Evolutionary conservation across 2,329 filamentous ascomycete species (phyloP), one percentile per base, ranked within the genome.

Genomic region (Cladosporium sp.): DNA sequence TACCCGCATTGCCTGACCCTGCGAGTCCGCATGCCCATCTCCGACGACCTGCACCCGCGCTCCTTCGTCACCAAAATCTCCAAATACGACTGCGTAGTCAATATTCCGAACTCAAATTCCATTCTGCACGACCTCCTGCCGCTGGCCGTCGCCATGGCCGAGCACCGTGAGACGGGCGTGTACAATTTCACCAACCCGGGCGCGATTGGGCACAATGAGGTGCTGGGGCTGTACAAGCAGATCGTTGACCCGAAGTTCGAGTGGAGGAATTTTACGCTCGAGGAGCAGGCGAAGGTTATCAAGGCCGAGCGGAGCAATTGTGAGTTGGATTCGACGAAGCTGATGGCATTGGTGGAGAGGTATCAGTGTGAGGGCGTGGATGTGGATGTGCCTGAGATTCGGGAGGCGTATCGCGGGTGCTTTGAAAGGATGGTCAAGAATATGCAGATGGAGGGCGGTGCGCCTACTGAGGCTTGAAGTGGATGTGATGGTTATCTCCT

Each of bases 131-230:
- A 88, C 66, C 81, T 88, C 50, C 77, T 88, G 19, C 86, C 86
- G 11, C 80, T 81, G 12, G 81, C 83, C 2, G 77, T 88, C 61
- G 69, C 85, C 47, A 74, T 88, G 63, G 82, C 85, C 28, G 82
- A 87, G 70, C 78, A 86, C 72, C 74, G 76, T 40, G 85, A 87
- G 42, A 82, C 80, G 1, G 86, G 86, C 17, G 76, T 88, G 64
- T 87, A 85, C 74, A 88, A 88, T 75, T 88, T 88, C 71, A 88
- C 85, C 61, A 88, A 88, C 73, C 86, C 86, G 0, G 86, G 85
- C 12, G 83, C 84, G 63, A 88, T 88, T 70, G 86, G 84, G n/a
- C 85, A 88, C 74, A 88, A 88, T 70, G 84, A 88, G 73, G 84
- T 88, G 6, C 76, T 88, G 39, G 65, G 74, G 2, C 74, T 88